Base-by-base conservation (phyloP, 345 rosid genomes). In the Citrus sp. region DNA sequence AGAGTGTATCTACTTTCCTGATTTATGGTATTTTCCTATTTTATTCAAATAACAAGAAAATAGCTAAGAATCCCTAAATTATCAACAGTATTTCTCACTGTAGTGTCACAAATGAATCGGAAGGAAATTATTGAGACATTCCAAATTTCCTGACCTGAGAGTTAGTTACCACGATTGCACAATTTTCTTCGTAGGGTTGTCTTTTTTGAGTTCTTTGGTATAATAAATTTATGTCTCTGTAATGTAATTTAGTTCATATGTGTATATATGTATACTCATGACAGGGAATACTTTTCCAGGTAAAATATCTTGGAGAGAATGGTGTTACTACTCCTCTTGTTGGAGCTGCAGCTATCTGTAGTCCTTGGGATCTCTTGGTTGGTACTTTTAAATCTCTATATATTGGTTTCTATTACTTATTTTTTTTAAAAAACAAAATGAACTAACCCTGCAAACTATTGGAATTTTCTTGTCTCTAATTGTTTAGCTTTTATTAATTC, bases 321-420 rank as follows among this genome's bases (percentile, higher is more conserved):
- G 80, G 84, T 35, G 46, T 25, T 68, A 73, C 70, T 34, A 69
- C 75, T 78, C 88, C 84, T 75, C 25, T 85, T 61, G 70, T 27
- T 54, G 88, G 88, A 61, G 88, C 88, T 72, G 88, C 84, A 35
- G 84, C 86, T 68, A 25, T 85, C 70, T 85, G 88, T 69, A 78
- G 70, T 82, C 85, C 88, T 78, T 85, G 84, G 84, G 88, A 85
- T 73, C 78, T 85, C 24, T 63, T 83, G 88, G 88, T 85, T 61
- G 64, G 84, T 78, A 64, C 16, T 62, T 46, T 42, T 56, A 7
- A 60, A 37, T 65, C 32, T 37, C 6, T 35, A 59, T 24, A 8
- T 59, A 32, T 59, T 73, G 34, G 3, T 73, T 24, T 73, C 24
- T n/a, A 58, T 19, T 7, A 35, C n/a, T 37, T 37, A 0, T 54